phyloP scores from a whole-genome alignment of 2,329 filamentous ascomycete species.

The Hymenoscyphus infarciens region DNA sequence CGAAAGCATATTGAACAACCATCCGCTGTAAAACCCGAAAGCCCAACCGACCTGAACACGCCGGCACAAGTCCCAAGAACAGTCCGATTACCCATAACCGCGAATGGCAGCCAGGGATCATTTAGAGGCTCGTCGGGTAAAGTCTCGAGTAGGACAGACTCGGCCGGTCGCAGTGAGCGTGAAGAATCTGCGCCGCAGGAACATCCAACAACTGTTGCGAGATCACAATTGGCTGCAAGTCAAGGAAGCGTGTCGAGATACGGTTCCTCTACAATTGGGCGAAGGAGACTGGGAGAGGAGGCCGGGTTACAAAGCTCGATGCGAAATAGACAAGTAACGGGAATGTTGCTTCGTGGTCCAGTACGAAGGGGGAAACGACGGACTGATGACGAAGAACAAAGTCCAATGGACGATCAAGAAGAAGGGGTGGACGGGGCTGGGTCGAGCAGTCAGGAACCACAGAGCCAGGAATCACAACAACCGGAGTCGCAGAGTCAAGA shows the following conservation, averaged over 20 bases:
- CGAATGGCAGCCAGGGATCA: slow-evolving; percentile 26
- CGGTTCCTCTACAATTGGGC: slow-evolving; percentile 45
- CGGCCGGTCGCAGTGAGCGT: slow-evolving; percentile 25
- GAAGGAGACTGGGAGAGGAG: slow-evolving; percentile 58
- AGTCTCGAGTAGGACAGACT: slow-evolving; percentile 26
- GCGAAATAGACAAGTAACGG: slow-evolving; percentile 73
- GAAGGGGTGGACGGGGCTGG: slow-evolving; percentile 32
- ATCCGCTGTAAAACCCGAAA: slow-evolving; percentile 25
- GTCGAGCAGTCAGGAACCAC: slow-evolving; percentile 33
- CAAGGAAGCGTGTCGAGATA: slow-evolving; percentile 53
- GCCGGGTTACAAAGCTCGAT: slow-evolving; percentile 67
- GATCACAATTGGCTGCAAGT: slow-evolving; percentile 44
- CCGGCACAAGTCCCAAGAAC: slow-evolving; percentile 32
- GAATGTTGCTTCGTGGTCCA: slow-evolving; percentile 75
- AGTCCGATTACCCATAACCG: slow-evolving; percentile 30
- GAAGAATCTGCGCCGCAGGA: slow-evolving; percentile 27
- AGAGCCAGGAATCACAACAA: slow-evolving; percentile 26
- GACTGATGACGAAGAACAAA: slow-evolving; percentile 46
- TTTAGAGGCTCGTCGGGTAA: slow-evolving; percentile 32
- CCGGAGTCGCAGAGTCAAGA: slow-evolving; percentile 30
- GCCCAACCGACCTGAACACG: slow-evolving; percentile 33
- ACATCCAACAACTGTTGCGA: slow-evolving; percentile 45
- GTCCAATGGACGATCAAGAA: slow-evolving; percentile 35
- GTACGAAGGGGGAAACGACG: slow-evolving; percentile 69
- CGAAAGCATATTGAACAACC: slow-evolving; percentile 25